phyloP scores from a whole-genome alignment of 306 rosid species.

The Cyclanthera cordifolia region DNA sequence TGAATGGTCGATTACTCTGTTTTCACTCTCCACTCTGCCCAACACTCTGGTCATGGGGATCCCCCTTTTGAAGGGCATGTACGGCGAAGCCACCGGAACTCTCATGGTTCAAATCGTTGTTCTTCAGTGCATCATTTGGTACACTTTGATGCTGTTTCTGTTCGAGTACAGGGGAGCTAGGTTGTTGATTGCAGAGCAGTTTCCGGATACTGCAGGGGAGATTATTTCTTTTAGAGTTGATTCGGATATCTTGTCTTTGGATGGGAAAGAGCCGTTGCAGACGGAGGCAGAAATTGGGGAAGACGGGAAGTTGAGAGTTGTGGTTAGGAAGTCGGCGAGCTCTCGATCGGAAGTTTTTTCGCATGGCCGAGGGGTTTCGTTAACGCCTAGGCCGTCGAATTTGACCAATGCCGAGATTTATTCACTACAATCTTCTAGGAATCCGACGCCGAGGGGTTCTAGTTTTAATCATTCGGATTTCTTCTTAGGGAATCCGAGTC shows the following conservation, averaged over 20 bases:
- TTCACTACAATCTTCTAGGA: conserved; percentile 60
- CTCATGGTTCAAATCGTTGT: conserved; percentile 75
- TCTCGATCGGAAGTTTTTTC: conserved; percentile 56
- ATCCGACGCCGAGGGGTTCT: conserved; percentile 77
- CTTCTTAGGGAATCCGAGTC: conserved; percentile 45
- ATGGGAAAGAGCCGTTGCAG: conserved; percentile 57
- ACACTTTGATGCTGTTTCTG: conserved; percentile 56
- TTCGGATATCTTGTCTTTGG: conserved; percentile 58
- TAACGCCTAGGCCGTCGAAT: conserved; percentile 67
- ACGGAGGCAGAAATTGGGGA: conserved; percentile 74
- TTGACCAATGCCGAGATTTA: conserved; percentile 77
- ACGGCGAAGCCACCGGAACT: conserved; percentile 44
- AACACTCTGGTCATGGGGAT: conserved; percentile 87
- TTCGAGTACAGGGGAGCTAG: conserved; percentile 79
- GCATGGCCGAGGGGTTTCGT: conserved; percentile 20
- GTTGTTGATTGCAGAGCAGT: conserved; percentile 59
- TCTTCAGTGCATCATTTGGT: conserved; percentile 75
- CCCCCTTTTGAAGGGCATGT: conserved; percentile 69
- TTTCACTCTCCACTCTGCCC: conserved; percentile 69
- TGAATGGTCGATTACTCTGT: conserved; percentile 72
- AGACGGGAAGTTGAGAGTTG: conserved; percentile 68
- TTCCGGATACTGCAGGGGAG: conserved; percentile 67
- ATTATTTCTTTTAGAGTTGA: conserved; percentile 67
- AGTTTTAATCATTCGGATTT: conserved; percentile 73
- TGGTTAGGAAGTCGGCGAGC: conserved; percentile 51